Conservation (phyloP, 345 rosid genomes). For the Eucalyptus tenuipes region DNA sequence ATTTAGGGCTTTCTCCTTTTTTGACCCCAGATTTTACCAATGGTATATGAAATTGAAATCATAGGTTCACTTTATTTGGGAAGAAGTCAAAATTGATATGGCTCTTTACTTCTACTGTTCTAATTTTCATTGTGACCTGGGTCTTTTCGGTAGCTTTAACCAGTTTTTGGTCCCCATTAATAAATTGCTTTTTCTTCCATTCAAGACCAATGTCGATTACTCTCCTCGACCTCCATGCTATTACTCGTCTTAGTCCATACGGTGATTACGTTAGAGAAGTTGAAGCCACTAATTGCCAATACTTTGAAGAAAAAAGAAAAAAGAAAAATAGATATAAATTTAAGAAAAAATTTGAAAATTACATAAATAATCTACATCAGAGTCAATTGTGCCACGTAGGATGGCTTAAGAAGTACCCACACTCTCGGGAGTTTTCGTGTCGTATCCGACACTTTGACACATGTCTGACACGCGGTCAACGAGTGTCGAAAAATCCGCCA, state of each 20-base stretch:
- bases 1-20: no score
- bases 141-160: background rate
- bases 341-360: no score
- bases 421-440: rapidly evolving
- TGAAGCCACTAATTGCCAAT: background rate
- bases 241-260: background rate
- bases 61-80: background rate
- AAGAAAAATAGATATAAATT: no score
- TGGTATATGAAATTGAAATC: no score
- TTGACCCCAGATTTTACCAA: no score
- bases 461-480: no score
- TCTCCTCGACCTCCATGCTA: background rate
- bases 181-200: background rate
- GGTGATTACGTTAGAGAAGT: background rate
- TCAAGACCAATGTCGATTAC: background rate
- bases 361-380: no score
- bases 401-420: no score
- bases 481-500: no score
- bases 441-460: no score
- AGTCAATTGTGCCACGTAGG: no score
- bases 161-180: background rate
- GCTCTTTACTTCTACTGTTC: background rate
- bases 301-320: background rate
- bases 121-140: background rate
- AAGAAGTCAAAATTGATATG: background rate